These are phyloP conservation scores for Licmophora abbreviata DNA, from an alignment of 108 stramenopile species.

Conservation along the genomic window DNA sequence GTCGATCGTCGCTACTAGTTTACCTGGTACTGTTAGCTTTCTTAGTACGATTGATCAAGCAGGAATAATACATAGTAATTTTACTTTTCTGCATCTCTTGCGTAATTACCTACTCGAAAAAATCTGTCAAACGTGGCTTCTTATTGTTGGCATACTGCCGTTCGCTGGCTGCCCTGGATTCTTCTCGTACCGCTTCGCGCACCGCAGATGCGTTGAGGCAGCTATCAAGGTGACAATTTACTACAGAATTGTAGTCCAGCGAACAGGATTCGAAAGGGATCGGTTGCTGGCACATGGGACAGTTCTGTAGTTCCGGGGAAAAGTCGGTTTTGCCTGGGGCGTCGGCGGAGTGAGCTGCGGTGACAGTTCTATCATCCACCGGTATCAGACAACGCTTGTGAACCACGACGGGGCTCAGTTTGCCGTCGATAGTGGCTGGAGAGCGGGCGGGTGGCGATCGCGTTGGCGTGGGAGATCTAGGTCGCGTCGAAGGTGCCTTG, in stretches of 20 bases:
- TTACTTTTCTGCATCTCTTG: slow-evolving; percentile 3
- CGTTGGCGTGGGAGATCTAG: too few relatives aligned
- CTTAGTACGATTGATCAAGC: too few relatives aligned
- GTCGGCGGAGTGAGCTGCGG: too few relatives aligned
- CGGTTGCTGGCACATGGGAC: too few relatives aligned
- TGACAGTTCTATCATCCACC: too few relatives aligned
- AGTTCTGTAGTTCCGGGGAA: too few relatives aligned
- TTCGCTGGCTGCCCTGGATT: slow-evolving; percentile 9
- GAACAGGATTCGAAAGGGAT: too few relatives aligned
- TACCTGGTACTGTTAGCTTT: too few relatives aligned
- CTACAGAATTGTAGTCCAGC: slow-evolving; percentile 33
- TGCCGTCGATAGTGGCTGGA: slow-evolving; percentile 10
- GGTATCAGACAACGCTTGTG: slow-evolving; percentile 17
- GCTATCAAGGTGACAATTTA: slow-evolving; percentile 65
- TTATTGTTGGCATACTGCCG: too few relatives aligned
- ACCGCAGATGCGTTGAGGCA: slow-evolving; percentile 54
- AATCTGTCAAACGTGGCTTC: slow-evolving; percentile 40
- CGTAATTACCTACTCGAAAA: slow-evolving; percentile 27
- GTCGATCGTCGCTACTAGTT: too few relatives aligned
- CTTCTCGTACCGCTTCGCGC: slow-evolving; percentile 35
- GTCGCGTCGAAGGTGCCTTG: slow-evolving; percentile 15
- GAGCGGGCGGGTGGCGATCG: too few relatives aligned
- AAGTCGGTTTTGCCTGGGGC: too few relatives aligned
- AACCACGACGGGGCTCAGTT: slow-evolving; percentile 38
- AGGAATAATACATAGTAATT: neutral